A percentile compares a stretch with the other conserved stretches of the same genome.
These are phyloP conservation scores for Blastobotrys capitulatus DNA, from an alignment of 1,139 yeast genomes.

Conservation along the genomic window DNA sequence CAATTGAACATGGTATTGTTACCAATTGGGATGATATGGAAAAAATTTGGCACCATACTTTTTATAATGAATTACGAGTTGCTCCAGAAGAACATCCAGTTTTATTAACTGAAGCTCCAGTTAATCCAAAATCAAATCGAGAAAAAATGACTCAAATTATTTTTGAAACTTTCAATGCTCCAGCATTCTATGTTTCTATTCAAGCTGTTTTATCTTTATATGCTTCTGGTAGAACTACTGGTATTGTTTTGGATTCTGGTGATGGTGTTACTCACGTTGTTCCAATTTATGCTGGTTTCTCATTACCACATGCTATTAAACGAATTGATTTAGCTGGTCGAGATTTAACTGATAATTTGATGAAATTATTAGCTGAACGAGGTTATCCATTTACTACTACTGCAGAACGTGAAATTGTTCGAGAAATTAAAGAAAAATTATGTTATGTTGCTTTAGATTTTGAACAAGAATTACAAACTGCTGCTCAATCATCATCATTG, in stretches of 20 bases:
- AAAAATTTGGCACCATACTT: conserved; percentile 98
- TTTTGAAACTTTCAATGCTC: conserved; percentile 98
- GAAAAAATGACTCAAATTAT: conserved; percentile 99
- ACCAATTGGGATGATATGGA: conserved; percentile 99
- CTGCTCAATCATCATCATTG: conserved; percentile 95
- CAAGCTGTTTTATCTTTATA: conserved; percentile 98
- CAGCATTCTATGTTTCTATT: conserved; percentile 97
- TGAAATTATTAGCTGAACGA: conserved; percentile 97
- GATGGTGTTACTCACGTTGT: conserved; percentile 99
- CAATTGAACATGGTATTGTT: conserved; percentile 99
- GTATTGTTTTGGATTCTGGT: conserved; percentile 99
- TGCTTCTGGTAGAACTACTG: conserved; percentile 99
- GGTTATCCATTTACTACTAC: conserved; percentile 98
- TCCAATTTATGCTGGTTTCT: conserved; percentile 99
- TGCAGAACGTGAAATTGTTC: conserved; percentile 99
- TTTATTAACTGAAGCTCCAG: conserved; percentile 97
- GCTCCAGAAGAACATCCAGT: conserved; percentile 99
- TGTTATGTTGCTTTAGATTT: conserved; percentile 96
- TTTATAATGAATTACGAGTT: conserved; percentile 95
- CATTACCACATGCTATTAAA: conserved; percentile 97
- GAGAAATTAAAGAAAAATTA: conserved; percentile 98
- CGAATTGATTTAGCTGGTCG: conserved; percentile 99
- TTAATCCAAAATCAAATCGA: conserved; percentile 98
- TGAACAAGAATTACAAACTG: conserved; percentile 98
- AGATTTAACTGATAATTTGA: conserved; percentile 97